Evolutionary conservation across 2,329 filamentous ascomycete genomes (phyloP).

Genomic region (Penicillium frequentans): DNA sequence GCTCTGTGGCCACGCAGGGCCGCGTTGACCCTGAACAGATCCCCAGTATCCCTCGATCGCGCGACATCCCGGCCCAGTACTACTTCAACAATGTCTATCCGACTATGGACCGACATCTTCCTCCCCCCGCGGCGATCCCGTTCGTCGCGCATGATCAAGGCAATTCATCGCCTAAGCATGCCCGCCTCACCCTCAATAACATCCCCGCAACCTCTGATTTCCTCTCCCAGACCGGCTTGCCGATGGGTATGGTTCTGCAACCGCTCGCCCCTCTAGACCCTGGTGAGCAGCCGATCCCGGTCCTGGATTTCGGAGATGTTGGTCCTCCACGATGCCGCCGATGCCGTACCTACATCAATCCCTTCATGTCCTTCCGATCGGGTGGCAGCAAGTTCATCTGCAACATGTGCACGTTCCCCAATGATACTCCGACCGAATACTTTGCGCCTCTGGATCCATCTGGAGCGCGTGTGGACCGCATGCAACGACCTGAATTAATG

Average conservation of each 20-base stretch:
- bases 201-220: conserved; percentile 83
- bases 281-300: conserved; percentile 83
- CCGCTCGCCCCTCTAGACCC: conserved; percentile 79
- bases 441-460: conserved; percentile 87
- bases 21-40: conserved; percentile 89
- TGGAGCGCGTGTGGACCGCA: conserved; percentile 81
- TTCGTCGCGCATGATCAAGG: conserved; percentile 96
- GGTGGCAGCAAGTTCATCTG: conserved; percentile 97
- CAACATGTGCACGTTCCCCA: conserved; percentile 97
- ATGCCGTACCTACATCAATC: conserved; percentile 96
- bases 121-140: conserved; percentile 82
- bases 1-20: conserved; percentile 65
- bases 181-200: conserved; percentile 87
- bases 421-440: conserved; percentile 89
- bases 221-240: conserved; percentile 75
- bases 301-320: conserved; percentile 89
- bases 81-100: conserved; percentile 88
- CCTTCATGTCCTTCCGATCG: conserved; percentile 95
- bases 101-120: conserved; percentile 90
- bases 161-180: conserved; percentile 92
- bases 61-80: conserved; percentile 78
- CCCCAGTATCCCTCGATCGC: conserved; percentile 81
- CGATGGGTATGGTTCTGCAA: conserved; percentile 84
- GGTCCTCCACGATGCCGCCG: conserved; percentile 89
- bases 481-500: conserved; percentile 84